Evolutionary conservation across 2,329 filamentous ascomycete species (phyloP), one percentile per base, ranked within the genome.

Genomic region (Colletotrichum tropicicola): DNA sequence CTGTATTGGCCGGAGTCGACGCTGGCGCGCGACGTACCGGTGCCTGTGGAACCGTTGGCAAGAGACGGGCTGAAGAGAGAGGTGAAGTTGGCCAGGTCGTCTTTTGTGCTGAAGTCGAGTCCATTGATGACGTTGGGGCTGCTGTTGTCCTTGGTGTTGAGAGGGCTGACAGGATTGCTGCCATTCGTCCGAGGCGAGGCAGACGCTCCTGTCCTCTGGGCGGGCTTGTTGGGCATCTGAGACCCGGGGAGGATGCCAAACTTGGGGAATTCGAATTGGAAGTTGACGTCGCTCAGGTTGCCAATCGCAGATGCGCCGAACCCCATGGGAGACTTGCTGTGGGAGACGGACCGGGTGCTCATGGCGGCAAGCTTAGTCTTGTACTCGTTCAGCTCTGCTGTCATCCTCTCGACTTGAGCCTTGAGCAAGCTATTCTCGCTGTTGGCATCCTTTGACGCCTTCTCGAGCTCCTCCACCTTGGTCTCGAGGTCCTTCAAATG

Each of bases 191-290:
- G 65, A 54, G 56, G 54, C 59, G 69, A 49, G 66, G 68, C 56
- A 19, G 39, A 63, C 7, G 57, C 45, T 17, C 19, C 56, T 57
- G 48, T 8, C 30, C 15, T 56, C 32, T 19, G 65, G 6, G 39
- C 53, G 10, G 64, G 66, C 60, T 74, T 74, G 64, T 67, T 73
- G 53, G 68, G 65, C 28, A 68, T 48, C 2, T 75, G 70, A 7
- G 83, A 80, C 5, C 85, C 83, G 0, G 87, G 85, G 25, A 97
- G 85, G 64, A 89, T 86, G 48, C 96, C 96, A 73, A 99, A 98
- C 74, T 92, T 94, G 69, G 96, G 95, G 69, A 98, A 98, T 70
- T 98, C 95, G 71, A 99, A 98, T 70, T 95, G 91, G 74, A 98
- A 98, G 75, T 91, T 94, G 75, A 92, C 91, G 68, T 92, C 91